phyloP scores from a whole-genome alignment of 225 moss, liverwort and hornwort species.

The Climacium dendroides region DNA sequence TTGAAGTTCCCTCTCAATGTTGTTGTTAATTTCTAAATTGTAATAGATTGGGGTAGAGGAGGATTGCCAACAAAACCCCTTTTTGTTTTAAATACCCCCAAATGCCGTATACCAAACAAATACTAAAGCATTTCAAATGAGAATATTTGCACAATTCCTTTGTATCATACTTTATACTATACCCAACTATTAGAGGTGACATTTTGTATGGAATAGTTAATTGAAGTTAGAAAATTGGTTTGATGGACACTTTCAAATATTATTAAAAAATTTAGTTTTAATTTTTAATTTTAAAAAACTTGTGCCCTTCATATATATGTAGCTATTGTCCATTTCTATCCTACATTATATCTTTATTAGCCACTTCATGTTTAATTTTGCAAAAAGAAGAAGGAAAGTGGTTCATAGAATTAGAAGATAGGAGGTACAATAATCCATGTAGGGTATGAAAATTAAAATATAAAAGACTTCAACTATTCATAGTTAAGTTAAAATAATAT shows the following conservation, averaged over 20 bases:
- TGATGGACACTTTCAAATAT: fast-evolving
- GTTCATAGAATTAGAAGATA: background rate
- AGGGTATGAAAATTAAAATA: background rate
- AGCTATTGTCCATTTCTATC: background rate
- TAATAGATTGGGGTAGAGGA: background rate
- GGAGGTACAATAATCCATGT: background rate
- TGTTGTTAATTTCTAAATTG: fast-evolving
- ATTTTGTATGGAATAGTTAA: too few species aligned
- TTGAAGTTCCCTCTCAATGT: too few species aligned
- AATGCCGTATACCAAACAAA: background rate
- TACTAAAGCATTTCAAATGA: too few species aligned
- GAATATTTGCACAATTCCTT: fast-evolving
- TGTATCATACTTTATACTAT: fast-evolving
- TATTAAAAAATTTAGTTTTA: too few species aligned
- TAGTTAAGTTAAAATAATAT: background rate
- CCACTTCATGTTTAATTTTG: too few species aligned
- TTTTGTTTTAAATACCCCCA: background rate
- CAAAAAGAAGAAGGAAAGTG: background rate
- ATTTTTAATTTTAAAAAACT: too few species aligned
- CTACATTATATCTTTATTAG: background rate
- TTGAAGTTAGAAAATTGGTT: too few species aligned
- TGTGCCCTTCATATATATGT: fast-evolving
- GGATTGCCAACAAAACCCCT: background rate
- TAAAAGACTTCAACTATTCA: fast-evolving
- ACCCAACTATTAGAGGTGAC: too few species aligned